Conservation (phyloP, 805 yeast genomes). For the Saturnispora hagleri region DNA sequence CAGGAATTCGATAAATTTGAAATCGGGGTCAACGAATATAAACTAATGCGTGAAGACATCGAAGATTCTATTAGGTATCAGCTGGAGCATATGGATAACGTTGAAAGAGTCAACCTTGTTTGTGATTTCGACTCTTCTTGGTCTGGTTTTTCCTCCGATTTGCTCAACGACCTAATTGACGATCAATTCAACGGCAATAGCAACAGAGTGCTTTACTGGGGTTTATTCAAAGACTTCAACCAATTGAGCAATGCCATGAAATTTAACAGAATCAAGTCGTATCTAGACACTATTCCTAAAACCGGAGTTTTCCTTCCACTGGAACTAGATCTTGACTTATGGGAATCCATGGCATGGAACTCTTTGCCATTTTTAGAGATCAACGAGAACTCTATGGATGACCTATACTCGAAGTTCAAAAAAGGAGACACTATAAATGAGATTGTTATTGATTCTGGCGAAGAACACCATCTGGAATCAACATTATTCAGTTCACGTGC, state of each 20-base stretch:
- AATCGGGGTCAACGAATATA: constrained; percentile 56
- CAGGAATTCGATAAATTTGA: constrained; percentile 38
- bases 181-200: constrained; percentile 11
- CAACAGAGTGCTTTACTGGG: constrained; percentile 9
- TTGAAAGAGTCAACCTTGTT: constrained; percentile 61
- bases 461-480: not conserved
- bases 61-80: constrained; percentile 51
- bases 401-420: not conserved
- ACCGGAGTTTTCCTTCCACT: constrained; percentile 3
- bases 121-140: constrained; percentile 73
- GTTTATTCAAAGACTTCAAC: constrained; percentile 1
- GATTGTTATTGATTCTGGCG: not conserved
- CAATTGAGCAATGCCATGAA: not conserved
- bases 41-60: constrained; percentile 35
- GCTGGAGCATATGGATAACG: constrained; percentile 66
- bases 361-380: constrained; percentile 33
- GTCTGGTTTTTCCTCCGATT: constrained; percentile 62
- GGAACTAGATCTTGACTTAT: constrained; percentile 17
- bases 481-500: not conserved
- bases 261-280: constrained; percentile 6
- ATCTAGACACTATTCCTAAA: constrained; percentile 1
- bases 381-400: constrained; percentile 1
- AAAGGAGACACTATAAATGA: not conserved
- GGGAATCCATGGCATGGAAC: constrained; percentile 37
- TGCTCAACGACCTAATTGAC: constrained; percentile 27